A percentile compares a stretch with the other conserved stretches of the same genome.
phyloP scores from a whole-genome alignment of 176 grass and related monocot species.

The Triticum timopheevii region DNA sequence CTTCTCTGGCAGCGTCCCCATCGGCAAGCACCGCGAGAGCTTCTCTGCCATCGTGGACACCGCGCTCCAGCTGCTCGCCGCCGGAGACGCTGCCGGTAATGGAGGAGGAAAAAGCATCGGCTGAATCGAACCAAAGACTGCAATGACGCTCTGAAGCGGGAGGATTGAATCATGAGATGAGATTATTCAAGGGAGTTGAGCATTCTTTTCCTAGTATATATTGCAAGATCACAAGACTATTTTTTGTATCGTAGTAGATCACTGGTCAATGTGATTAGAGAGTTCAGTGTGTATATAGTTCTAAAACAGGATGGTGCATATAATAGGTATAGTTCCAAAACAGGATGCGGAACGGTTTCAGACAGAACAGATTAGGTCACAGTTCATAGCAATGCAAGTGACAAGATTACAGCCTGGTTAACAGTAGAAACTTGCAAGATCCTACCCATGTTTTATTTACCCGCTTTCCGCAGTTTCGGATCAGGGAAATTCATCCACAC shows the following conservation, averaged over 20 bases:
- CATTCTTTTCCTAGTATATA: background rate
- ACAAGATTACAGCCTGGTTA: background rate
- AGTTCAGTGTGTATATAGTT: background rate
- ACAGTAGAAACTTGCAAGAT: background rate
- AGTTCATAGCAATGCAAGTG: background rate
- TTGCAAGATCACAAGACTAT: background rate
- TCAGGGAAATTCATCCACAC: background rate
- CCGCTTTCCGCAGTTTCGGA: background rate
- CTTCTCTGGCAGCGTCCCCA: slow-evolving; percentile 72
- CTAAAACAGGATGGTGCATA: background rate
- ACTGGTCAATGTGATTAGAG: background rate
- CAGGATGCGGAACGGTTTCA: background rate
- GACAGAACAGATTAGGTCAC: background rate
- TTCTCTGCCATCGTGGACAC: slow-evolving; percentile 46
- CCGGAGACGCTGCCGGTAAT: background rate
- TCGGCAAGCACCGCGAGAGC: slow-evolving; percentile 43
- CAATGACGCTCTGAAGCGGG: background rate
- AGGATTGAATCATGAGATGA: background rate
- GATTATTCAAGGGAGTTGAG: background rate
- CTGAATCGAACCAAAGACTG: background rate
- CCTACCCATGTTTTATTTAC: background rate
- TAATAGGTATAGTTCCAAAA: background rate
- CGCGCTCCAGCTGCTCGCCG: slow-evolving; percentile 46
- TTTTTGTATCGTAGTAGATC: background rate
- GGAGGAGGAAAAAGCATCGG: background rate